Base-by-base conservation (phyloP, 176 grass and related monocot species). In the Canna indica region DNA sequence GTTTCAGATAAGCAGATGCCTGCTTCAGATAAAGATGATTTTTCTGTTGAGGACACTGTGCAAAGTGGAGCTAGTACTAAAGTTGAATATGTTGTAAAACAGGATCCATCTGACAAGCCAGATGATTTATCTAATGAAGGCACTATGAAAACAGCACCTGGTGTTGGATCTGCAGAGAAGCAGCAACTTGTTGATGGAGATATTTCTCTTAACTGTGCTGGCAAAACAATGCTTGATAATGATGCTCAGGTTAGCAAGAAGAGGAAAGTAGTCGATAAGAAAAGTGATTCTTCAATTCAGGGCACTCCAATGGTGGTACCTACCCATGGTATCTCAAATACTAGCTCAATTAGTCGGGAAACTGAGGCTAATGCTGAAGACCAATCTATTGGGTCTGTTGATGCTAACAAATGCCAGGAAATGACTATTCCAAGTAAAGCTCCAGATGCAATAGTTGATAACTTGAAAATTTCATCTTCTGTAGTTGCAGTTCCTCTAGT, bases 241-340 rank as follows among this genome's bases (percentile, higher is more conserved):
- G 83, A 78, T 68, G 56, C 80, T 72, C 73, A 80, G 77, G 62
- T 84, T 53, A 76, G 29, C 65, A 79, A 82, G 65, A 84, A 77
- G 57, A 77, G 79, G 65, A 77, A 83, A 86, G 46, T 73, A 71
- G 83, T 76, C 70, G 82, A 78, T 81, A 84, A 79, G 66, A 83
- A 69, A 81, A 63, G 38, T 59, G 45, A 53, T 72, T 67, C 54
- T 47, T 75, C 62, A 25, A 58, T 35, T 76, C 45, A 26, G 48
- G 54, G 58, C 35, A 28, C n/a, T 68, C 33, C 33, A 66, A 22
- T 39, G 8, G 34, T 38, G 1, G 33, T 66, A 66, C 35, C 35
- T 38, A 66, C 13, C 35, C 33, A 66, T 39, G 33, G 0, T 66
- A 38, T 38, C 18, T 38, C 12, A 24, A 66, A 24, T 66, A 66